Conservation (phyloP, 169 alveolate species). For the Plasmodium coatneyi region DNA sequence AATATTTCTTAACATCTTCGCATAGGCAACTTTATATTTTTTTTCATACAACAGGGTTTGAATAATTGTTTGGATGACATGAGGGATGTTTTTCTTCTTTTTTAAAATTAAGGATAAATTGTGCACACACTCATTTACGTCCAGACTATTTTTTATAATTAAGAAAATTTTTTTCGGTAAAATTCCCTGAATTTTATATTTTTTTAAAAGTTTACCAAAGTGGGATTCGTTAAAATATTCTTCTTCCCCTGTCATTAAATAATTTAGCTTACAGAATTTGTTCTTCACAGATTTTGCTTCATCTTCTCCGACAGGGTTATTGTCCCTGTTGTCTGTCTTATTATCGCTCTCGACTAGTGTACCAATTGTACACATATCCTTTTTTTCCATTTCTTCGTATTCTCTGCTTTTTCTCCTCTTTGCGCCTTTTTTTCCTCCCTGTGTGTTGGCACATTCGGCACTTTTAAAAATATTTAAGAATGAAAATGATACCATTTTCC, state of each 20-base stretch:
- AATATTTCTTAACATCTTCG: constrained; percentile 24
- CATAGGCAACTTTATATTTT: constrained; percentile 61
- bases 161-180: constrained; percentile 65
- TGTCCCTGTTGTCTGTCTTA: background rate
- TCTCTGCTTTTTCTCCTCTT: background rate
- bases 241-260: constrained; percentile 23
- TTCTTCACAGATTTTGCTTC: constrained; percentile 6
- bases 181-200: constrained; percentile 67
- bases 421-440: background rate
- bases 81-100: constrained; percentile 57
- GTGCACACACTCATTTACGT: constrained; percentile 68
- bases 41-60: constrained; percentile 58
- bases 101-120: constrained; percentile 54
- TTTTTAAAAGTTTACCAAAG: constrained; percentile 34
- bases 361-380: background rate
- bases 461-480: constrained; percentile 23
- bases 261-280: constrained; percentile 34
- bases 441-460: background rate
- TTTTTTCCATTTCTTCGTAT: background rate
- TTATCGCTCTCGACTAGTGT: background rate
- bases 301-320: background rate
- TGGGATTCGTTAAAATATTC: constrained; percentile 16
- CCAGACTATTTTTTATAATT: constrained; percentile 53
- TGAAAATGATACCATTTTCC: constrained; percentile 11
- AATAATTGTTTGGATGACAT: constrained; percentile 67